Base-by-base conservation (phyloP, 2,329 filamentous ascomycete genomes). In the Atkinsonella hypoxylon region DNA sequence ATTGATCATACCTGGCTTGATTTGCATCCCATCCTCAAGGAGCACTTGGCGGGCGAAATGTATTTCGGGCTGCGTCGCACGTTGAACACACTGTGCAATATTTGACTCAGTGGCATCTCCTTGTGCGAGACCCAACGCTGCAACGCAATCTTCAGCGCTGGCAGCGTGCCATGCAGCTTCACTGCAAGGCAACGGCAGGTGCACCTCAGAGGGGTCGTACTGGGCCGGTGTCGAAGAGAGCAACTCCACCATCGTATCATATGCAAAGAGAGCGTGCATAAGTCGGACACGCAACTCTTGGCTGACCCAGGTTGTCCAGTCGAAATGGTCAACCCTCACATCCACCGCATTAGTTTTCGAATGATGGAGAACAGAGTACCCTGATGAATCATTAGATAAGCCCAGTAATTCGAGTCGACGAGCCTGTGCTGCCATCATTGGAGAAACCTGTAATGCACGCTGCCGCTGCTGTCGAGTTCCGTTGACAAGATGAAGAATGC, bases 111-210 rank as follows among this genome's bases (percentile, higher is more conserved):
- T 12, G 3, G 32, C 11, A 11, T 41, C 57, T 88, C 88, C 51
- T 62, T 70, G 22, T 67, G 77, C 70, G 1, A 89, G 64, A 4
- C 83, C 83, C 3, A 89, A 68, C 7, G 82, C 80, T 55, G 78
- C 73, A 20, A 80, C 81, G 61, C 84, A 89, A 38, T 81, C 76
- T 15, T 73, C 64, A 5, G 71, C 65, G 39, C 72, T 76, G 32
- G 67, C 70, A 4, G 85, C 84, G 57, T 88, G 84, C 84, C 85
- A 89, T 2, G 81, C 79, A 15, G 81, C 82, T 63, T 89, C 85
- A 57, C 89, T 84, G 13, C 78, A 76, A 9, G 85, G 85, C 6
- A 89, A 68, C n/a, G 83, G 82, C 38, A 88, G 64, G 31, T 74
- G 72, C 47, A 88, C 73, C 56, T 87, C 83, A 34, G 81, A 72